Conservation (phyloP, 805 yeast genomes). For the Candida schatavii region DNA sequence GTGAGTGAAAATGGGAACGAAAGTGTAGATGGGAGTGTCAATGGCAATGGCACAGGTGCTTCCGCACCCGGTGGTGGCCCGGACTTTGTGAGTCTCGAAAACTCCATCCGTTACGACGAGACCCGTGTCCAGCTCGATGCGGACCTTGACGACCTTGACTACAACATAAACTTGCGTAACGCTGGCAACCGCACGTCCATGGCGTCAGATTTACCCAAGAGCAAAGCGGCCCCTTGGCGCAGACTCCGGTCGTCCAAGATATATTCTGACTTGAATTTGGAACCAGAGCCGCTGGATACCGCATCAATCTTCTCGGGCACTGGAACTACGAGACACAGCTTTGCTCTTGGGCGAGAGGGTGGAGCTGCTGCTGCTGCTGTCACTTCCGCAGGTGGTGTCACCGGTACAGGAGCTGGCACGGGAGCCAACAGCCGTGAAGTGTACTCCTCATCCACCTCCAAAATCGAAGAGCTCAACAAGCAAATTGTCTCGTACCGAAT, state of each 20-base stretch:
- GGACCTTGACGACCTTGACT: constrained; percentile 21
- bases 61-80: background rate
- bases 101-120: constrained; percentile 14
- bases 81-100: background rate
- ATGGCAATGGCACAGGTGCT: too few species aligned
- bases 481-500: constrained; percentile 35
- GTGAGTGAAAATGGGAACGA: too few species aligned
- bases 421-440: constrained; percentile 4
- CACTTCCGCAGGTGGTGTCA: background rate
- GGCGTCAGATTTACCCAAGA: constrained; percentile 6
- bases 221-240: constrained; percentile 7
- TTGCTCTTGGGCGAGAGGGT: background rate
- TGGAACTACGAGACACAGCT: background rate
- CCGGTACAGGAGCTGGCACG: background rate
- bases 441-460: constrained; percentile 14
- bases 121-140: constrained; percentile 21
- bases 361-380: background rate
- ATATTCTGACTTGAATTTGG: background rate
- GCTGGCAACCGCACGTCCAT: background rate
- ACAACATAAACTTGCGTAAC: constrained; percentile 7
- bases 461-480: constrained; percentile 29
- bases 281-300: constrained; percentile 5
- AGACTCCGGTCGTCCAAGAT: constrained; percentile 1
- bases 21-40: too few species aligned
- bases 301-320: constrained; percentile 5